Conservation (phyloP, 2,329 filamentous ascomycete species). For the Fusarium longipes region DNA sequence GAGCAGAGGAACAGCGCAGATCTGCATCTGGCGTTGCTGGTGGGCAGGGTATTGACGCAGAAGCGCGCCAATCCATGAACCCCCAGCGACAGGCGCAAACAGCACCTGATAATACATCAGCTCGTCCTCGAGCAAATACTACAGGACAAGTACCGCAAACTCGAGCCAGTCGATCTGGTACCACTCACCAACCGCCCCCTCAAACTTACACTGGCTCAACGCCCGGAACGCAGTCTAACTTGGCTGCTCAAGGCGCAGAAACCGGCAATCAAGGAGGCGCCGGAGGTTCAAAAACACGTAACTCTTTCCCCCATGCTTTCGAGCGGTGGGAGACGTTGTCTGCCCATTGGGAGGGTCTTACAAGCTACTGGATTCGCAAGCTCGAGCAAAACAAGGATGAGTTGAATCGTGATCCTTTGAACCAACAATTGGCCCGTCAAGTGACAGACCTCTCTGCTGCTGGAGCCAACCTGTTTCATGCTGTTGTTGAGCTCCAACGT, state of each 20-base stretch:
- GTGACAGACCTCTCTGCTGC: slow-evolving; percentile 97
- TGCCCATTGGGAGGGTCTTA: slow-evolving; percentile 97
- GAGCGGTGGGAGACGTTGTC: slow-evolving; percentile 97
- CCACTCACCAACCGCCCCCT: slow-evolving; percentile 31
- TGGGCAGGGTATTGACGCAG: slow-evolving; percentile 48
- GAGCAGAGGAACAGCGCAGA: slow-evolving; percentile 67
- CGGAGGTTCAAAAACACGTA: slow-evolving; percentile 60
- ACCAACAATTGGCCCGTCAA: slow-evolving; percentile 89
- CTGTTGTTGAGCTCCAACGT: slow-evolving; percentile 94
- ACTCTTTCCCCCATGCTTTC: slow-evolving; percentile 94
- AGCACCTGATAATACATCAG: slow-evolving; percentile 42
- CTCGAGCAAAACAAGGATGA: slow-evolving; percentile 92
- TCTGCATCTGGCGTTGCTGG: slow-evolving; percentile 60
- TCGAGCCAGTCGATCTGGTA: slow-evolving; percentile 36
- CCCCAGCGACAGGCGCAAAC: slow-evolving; percentile 48
- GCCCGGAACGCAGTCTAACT: slow-evolving; percentile 31
- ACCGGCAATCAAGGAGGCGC: slow-evolving; percentile 30
- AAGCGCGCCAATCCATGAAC: slow-evolving; percentile 50
- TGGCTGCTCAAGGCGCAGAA: slow-evolving; percentile 35
- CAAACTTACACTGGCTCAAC: slow-evolving; percentile 39
- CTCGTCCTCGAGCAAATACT: slow-evolving; percentile 45
- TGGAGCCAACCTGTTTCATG: slow-evolving; percentile 96
- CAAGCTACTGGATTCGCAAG: slow-evolving; percentile 95
- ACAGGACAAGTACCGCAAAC: slow-evolving; percentile 42
- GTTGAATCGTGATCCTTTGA: slow-evolving; percentile 82